Base-by-base conservation (phyloP, 345 rosid genomes). In the Populus pruinosa region DNA sequence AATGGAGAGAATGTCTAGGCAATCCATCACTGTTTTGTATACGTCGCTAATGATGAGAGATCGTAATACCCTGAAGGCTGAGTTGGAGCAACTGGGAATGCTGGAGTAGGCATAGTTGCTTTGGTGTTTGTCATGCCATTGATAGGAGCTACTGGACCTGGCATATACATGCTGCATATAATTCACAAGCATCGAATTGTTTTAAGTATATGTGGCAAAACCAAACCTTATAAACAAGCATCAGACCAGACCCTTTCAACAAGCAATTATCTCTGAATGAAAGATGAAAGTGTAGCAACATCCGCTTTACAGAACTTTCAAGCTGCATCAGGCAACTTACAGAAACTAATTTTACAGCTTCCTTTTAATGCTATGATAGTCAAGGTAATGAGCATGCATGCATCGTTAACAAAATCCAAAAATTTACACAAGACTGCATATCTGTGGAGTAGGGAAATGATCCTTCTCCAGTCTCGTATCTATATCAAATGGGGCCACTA, bases 21-120 rank as follows among this genome's bases (percentile, higher is more conserved):
- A 76, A 64, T 27, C 9, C 2, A 25, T 75, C 80, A 89, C 53
- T 63, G 81, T 47, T 75, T 89, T 13, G 73, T 69, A 78, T 80
- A 83, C 88, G 85, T 83, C 73, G 87, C 80, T 74, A 89, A 81
- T 2, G 82, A 83, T 21, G 91, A 87, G 74, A 89, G 86, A 72
- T 88, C 90, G 31, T 83, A 80, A 38, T 87, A 85, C 69, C 74
- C 85, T 67, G 86, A 85, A 0, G 84, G 81, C 18, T 82, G 88
- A 43, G 85, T 41, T 1, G 80, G 85, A 47, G 83, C 73, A 18
- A 69, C 33, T 1, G 81, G 80, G 23, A 83, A 69, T 10, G 83
- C 31, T 14, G 78, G 21, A 17, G 84, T 43, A 41, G 82, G 84
- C 78, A 53, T 59, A 1, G 76, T 75, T 63, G 81, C 74, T 38